Percentiles rank a stretch among this genome's conserved stretches.
Conservation (phyloP, 2,329 filamentous ascomycete species). For the Botrytis sinoallii region DNA sequence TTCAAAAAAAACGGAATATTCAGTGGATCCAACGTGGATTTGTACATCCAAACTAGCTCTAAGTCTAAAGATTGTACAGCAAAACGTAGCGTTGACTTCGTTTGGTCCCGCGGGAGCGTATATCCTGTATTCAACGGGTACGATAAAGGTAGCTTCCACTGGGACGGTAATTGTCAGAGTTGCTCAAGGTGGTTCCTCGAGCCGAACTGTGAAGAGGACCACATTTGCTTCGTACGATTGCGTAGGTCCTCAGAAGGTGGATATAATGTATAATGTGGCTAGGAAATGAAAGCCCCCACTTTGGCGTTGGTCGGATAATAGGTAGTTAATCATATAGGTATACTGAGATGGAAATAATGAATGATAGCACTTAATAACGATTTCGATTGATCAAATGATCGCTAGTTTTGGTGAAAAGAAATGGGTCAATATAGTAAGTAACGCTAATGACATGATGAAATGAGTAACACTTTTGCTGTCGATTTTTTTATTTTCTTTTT, state of each 20-base stretch:
- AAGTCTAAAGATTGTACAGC: neutral
- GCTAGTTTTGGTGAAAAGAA: neutral
- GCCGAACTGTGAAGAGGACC: neutral
- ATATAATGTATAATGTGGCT: neutral
- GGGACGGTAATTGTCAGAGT: neutral
- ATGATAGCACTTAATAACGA: neutral
- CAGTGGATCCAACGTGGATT: too few relatives aligned
- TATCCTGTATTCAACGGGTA: neutral
- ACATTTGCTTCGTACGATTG: neutral
- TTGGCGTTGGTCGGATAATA: neutral
- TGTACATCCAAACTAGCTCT: too few relatives aligned
- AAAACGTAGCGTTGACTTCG: neutral
- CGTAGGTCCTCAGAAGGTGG: neutral
- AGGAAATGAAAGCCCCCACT: neutral
- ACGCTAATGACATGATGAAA: constrained; percentile 1
- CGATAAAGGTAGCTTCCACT: neutral
- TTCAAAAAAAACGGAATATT: too few relatives aligned
- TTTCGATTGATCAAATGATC: neutral
- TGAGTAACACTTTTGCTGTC: neutral
- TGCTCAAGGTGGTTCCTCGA: neutral
- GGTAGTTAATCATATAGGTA: neutral
- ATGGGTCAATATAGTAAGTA: neutral
- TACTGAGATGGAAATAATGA: neutral
- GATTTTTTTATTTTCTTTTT: neutral
- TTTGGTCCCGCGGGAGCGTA: neutral